Conservation (phyloP, 768 basidiomycete genomes). For the Asterophora lycoperdoides region DNA sequence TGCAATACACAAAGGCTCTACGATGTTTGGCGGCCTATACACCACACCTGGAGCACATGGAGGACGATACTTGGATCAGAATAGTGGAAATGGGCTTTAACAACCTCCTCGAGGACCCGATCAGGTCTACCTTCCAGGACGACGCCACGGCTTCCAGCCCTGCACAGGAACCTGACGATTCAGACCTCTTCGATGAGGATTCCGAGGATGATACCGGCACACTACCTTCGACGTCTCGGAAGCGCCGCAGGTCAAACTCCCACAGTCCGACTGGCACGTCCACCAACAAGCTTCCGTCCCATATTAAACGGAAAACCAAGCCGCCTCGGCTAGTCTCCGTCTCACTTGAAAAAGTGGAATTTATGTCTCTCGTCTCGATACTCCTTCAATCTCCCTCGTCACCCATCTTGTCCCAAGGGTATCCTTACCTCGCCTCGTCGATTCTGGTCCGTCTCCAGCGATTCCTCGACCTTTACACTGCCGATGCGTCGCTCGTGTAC, state of each 20-base stretch:
- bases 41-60: conserved; percentile 79
- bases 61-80: conserved; percentile 58
- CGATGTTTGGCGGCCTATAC: conserved; percentile 56
- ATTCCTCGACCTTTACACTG: conserved; percentile 63
- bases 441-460: conserved; percentile 48
- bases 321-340: conserved; percentile 23
- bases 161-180: conserved; percentile 29
- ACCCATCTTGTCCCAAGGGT: conserved; percentile 47
- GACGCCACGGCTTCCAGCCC: conserved; percentile 28
- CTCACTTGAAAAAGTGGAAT: conserved; percentile 65
- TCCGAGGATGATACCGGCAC: conserved; percentile 24
- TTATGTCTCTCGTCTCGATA: conserved; percentile 57
- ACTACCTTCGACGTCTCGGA: conserved; percentile 27
- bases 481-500: conserved; percentile 75
- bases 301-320: conserved; percentile 16
- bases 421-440: conserved; percentile 38
- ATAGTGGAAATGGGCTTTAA: conserved; percentile 75
- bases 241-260: conserved; percentile 31
- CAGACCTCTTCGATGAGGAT: conserved; percentile 30
- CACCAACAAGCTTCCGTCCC: conserved; percentile 16
- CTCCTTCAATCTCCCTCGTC: conserved; percentile 55
- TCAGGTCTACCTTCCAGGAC: conserved; percentile 30
- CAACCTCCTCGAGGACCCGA: conserved; percentile 61
- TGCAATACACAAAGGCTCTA: conserved; percentile 81
- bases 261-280: conserved; percentile 18